Base-by-base conservation (phyloP, 495 filamentous ascomycete species). In the Beverwykella pulmonaria region DNA sequence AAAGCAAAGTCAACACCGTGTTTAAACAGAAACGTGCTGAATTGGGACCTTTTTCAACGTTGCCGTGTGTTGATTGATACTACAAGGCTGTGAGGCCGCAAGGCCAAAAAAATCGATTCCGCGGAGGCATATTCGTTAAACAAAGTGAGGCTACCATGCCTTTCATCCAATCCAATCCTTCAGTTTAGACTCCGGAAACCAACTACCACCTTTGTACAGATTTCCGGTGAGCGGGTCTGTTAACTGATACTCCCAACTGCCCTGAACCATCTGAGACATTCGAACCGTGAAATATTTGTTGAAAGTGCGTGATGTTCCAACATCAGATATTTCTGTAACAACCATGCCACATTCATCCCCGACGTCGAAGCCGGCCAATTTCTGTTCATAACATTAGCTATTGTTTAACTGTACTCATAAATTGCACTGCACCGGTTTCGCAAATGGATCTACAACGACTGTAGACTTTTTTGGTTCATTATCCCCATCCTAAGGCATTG, bases 231-330 rank as follows among this genome's bases (percentile, higher is more conserved):
- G 7, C 15, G 29, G 14, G 19, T 65, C 50, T n/a, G 32, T 55
- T 36, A 70, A 19, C 50, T 65, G 61, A 36, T 70, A 70, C n/a
- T 61, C 48, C 61, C 61, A 70, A 53, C 60, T 27, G 19, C 67
- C 61, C 4, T 19, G 10, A 39, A 17, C 3, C 27, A 22, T 32
- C 32, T 46, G 61, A 14, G 56, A 25, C 2, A 19, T 47, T 14
- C 29, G 29, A 14, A 70, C 36, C 0, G 29, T 65, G 50, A 70
- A 70, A 22, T 23, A 15, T 47, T 60, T 48, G 26, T 29, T 29
- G 23, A 20, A 7, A 17, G 26, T 53, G 14, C 48, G 32, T 10
- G 32, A 53, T 2, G 4, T 53, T 17, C 58, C 61, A 46, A 63
- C 30, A 3, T 15, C 6, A 17, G 26, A 14, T 15, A 23, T 23